Evolutionary conservation across 345 rosid genomes (phyloP).

Genomic region (Theobroma cacao): DNA sequence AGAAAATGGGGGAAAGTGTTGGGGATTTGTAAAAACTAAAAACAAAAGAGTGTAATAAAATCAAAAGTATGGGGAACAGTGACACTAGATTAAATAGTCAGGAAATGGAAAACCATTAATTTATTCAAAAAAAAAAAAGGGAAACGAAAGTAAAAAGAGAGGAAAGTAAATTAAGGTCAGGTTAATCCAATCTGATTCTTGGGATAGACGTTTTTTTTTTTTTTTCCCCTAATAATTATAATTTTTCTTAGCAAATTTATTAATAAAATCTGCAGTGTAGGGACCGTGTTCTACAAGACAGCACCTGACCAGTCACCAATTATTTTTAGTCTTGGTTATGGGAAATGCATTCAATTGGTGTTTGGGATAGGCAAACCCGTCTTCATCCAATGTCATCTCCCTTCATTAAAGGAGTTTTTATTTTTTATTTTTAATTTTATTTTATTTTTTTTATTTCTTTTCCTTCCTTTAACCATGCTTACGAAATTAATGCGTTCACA

Average conservation of each 20-base stretch:
- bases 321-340: not conserved
- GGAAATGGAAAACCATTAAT: not conserved
- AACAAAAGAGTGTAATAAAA: not conserved
- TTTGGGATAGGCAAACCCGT: not conserved
- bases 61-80: not conserved
- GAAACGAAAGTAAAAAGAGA: not conserved
- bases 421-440: not conserved
- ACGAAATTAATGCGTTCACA: not conserved
- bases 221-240: no score
- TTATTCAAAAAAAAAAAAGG: not conserved
- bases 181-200: constrained; percentile 18
- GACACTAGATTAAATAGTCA: not conserved
- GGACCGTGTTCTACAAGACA: not conserved
- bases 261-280: not conserved
- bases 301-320: not conserved
- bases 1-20: not conserved
- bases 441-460: not conserved
- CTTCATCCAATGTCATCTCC: constrained; percentile 1
- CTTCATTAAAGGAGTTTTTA: not conserved
- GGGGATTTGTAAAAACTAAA: not conserved
- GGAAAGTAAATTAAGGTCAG: not conserved
- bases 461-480: not conserved
- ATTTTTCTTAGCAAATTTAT: no score
- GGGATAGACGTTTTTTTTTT: constrained; percentile 2
- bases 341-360: not conserved